Conservation (phyloP, 495 filamentous ascomycete species). For the Rhypophila decipiens region DNA sequence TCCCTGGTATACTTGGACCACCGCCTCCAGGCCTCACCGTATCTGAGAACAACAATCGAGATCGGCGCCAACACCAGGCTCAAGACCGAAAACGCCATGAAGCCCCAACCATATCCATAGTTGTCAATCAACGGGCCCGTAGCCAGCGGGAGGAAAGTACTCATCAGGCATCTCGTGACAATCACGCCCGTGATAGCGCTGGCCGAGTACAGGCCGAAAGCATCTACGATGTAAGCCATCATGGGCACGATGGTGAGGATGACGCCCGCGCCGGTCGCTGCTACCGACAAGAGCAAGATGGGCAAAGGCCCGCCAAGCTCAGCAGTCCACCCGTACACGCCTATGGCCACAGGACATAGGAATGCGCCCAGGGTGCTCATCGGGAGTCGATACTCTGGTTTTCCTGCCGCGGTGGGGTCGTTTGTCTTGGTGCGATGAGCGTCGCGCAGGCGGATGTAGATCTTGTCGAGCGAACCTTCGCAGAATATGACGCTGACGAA, state of each 20-base stretch:
- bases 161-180: conserved; percentile 46
- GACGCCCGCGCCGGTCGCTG: conserved; percentile 35
- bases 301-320: conserved; percentile 30
- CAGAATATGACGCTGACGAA: conserved; percentile 38
- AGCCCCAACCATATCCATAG: conserved; percentile 46
- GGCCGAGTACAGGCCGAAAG: conserved; percentile 49
- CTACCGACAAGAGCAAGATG: conserved; percentile 33
- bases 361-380: conserved; percentile 38
- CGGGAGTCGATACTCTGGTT: conserved; percentile 47
- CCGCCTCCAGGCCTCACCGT: conserved; percentile 45
- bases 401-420: conserved; percentile 31
- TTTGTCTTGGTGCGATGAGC: conserved; percentile 28
- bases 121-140: conserved; percentile 34
- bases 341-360: conserved; percentile 35
- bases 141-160: conserved; percentile 48
- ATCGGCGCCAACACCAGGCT: conserved; percentile 41
- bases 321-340: conserved; percentile 45
- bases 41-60: conserved; percentile 44
- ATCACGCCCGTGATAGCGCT: conserved; percentile 52
- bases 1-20: conserved; percentile 39
- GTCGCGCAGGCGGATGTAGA: conserved; percentile 43
- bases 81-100: conserved; percentile 33
- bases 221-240: conserved; percentile 51
- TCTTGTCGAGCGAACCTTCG: conserved; percentile 42
- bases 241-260: conserved; percentile 44